These are phyloP conservation scores for Sonneratia alba DNA, from an alignment of 345 rosid species.

Conservation along the genomic window DNA sequence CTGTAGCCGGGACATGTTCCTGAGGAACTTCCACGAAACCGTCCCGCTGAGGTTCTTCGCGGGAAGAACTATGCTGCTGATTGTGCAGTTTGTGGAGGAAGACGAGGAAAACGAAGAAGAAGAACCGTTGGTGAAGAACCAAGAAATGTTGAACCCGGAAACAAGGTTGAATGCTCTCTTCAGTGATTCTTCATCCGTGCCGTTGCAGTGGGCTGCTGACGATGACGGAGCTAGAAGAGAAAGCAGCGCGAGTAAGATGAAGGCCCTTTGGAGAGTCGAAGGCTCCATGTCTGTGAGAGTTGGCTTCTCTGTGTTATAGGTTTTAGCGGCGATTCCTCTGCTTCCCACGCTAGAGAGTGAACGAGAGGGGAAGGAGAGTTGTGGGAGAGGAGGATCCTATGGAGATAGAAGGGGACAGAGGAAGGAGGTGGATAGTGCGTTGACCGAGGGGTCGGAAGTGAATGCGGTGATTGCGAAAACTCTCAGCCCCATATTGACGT, in stretches of 20 bases:
- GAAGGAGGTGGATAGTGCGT: not conserved
- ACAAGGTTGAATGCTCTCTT: constrained; percentile 51
- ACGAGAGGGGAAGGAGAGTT: not conserved
- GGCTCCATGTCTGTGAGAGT: not conserved
- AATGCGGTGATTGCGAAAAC: not conserved
- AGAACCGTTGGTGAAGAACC: constrained; percentile 20
- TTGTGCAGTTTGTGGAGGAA: constrained; percentile 32
- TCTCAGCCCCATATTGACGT: not conserved
- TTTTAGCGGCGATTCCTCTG: not conserved
- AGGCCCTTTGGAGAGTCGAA: constrained; percentile 8
- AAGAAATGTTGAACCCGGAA: constrained; percentile 57
- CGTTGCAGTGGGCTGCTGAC: constrained; percentile 17
- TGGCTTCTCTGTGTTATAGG: not conserved
- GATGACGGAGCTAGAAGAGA: constrained; percentile 28
- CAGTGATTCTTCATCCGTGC: constrained; percentile 33
- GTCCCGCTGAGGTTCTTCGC: constrained; percentile 58
- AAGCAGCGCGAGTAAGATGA: constrained; percentile 32
- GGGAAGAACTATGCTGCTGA: constrained; percentile 30
- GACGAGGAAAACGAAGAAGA: constrained; percentile 1
- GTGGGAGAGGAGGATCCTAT: not conserved
- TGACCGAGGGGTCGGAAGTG: constrained; percentile 1
- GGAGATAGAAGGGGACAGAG: not conserved
- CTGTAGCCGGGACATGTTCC: constrained; percentile 40
- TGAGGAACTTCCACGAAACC: constrained; percentile 57
- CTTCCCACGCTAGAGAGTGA: not conserved